These are phyloP conservation scores for Penicillium sp. DNA, from an alignment of 2,329 filamentous ascomycete genomes.

Conservation along the genomic window DNA sequence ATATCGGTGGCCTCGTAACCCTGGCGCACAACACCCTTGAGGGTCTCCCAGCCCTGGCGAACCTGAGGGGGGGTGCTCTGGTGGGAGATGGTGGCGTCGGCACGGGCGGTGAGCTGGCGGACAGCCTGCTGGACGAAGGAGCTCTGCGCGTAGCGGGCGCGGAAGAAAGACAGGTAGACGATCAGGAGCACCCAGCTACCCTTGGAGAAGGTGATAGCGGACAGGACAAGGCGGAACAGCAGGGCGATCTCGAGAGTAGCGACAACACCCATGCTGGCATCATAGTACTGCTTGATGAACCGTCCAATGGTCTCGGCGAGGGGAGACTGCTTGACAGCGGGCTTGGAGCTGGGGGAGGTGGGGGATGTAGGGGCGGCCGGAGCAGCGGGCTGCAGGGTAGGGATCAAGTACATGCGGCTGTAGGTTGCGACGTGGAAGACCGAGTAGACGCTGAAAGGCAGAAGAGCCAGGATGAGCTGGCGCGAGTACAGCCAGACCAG, in stretches of 20 bases:
- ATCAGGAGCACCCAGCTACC: slow-evolving; percentile 84
- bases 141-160: slow-evolving; percentile 86
- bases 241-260: slow-evolving; percentile 83
- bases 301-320: slow-evolving; percentile 79
- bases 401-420: slow-evolving; percentile 88
- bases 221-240: slow-evolving; percentile 77
- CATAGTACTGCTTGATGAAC: slow-evolving; percentile 98
- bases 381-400: slow-evolving; percentile 72
- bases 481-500: slow-evolving; percentile 91
- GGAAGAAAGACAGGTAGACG: slow-evolving; percentile 89
- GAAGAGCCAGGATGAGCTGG: slow-evolving; percentile 84
- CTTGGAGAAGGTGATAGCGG: slow-evolving; percentile 82
- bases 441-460: slow-evolving; percentile 95
- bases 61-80: slow-evolving; percentile 81
- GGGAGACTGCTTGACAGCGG: slow-evolving; percentile 55
- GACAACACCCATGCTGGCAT: slow-evolving; percentile 90
- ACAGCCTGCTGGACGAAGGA: slow-evolving; percentile 86
- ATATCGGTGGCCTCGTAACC: slow-evolving; percentile 78
- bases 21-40: slow-evolving; percentile 72
- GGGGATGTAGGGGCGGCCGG: slow-evolving; percentile 53
- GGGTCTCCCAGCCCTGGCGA: slow-evolving; percentile 73
- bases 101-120: slow-evolving; percentile 66
- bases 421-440: slow-evolving; percentile 98
- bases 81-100: slow-evolving; percentile 79
- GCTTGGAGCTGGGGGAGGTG: slow-evolving; percentile 53